Evolutionary conservation across 805 yeast species (phyloP).

Genomic region (Wickerhamiella sergipiensis): DNA sequence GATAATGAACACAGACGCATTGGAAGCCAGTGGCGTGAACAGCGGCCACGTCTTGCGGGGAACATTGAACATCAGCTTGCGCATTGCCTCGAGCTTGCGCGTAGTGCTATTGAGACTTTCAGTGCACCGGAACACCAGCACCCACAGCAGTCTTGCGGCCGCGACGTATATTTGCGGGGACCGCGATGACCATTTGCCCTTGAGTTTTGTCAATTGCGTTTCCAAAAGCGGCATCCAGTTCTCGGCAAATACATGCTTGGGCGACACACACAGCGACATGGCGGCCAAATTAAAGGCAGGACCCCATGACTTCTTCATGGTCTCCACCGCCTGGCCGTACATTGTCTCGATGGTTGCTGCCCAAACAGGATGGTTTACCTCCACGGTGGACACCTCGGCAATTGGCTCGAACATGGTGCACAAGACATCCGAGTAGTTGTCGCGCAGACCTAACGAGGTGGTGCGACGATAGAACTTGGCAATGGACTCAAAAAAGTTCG

Average conservation of each 20-base stretch:
- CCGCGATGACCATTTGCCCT: slow-evolving; percentile 43
- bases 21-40: slow-evolving; percentile 45
- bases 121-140: slow-evolving; percentile 68
- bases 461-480: slow-evolving; percentile 68
- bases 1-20: slow-evolving; percentile 58
- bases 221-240: slow-evolving; percentile 66
- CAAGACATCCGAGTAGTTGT: slow-evolving; percentile 78
- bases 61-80: slow-evolving; percentile 37
- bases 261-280: slow-evolving; percentile 67
- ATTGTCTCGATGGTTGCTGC: slow-evolving; percentile 60
- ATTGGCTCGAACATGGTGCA: slow-evolving; percentile 63
- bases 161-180: slow-evolving; percentile 40
- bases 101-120: slow-evolving; percentile 84
- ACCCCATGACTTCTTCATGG: slow-evolving; percentile 47
- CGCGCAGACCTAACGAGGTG: slow-evolving; percentile 43
- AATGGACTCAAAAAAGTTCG: slow-evolving; percentile 74
- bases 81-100: slow-evolving; percentile 55
- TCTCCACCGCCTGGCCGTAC: slow-evolving; percentile 35
- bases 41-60: slow-evolving; percentile 68
- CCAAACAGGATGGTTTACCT: slow-evolving; percentile 94
- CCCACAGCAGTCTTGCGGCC: slow-evolving; percentile 73
- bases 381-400: slow-evolving; percentile 81
- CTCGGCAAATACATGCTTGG: slow-evolving; percentile 55
- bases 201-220: slow-evolving; percentile 42
- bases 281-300: slow-evolving; percentile 53